A percentile compares a stretch with the other conserved stretches of the same genome.
Conservation (phyloP, 169 alveolate genomes). For the Cyclospora cayetanensis region DNA sequence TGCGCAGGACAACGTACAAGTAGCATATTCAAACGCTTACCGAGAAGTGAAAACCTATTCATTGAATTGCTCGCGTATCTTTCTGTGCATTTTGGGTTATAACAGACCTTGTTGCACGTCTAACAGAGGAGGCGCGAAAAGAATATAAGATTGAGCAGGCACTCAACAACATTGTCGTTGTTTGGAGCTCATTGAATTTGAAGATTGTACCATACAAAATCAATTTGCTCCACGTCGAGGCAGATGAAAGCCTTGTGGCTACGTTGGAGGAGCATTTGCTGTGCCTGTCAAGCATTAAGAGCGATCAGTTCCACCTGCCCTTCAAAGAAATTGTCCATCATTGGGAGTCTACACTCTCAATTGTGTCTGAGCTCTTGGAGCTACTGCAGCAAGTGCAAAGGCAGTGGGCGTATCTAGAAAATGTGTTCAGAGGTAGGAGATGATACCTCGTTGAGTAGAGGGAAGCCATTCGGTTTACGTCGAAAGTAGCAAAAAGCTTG, state of each 20-base stretch:
- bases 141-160: constrained; percentile 79
- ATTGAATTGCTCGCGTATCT: not conserved
- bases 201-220: constrained; percentile 72
- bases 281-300: constrained; percentile 75
- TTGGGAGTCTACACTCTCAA: constrained; percentile 80
- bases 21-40: not conserved
- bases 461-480: constrained; percentile 91
- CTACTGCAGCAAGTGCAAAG: constrained; percentile 76
- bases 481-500: constrained; percentile 58
- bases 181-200: constrained; percentile 64
- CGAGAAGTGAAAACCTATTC: not conserved
- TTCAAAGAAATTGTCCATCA: constrained; percentile 74
- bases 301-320: constrained; percentile 78
- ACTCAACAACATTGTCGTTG: constrained; percentile 73
- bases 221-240: constrained; percentile 64
- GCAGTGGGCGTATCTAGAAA: constrained; percentile 80
- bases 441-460: constrained; percentile 87
- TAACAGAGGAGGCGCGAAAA: constrained; percentile 79
- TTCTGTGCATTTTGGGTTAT: not conserved
- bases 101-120: constrained; percentile 69
- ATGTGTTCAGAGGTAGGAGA: constrained; percentile 81
- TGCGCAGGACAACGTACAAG: not conserved
- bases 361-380: constrained; percentile 77
- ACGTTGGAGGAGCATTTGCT: constrained; percentile 80
- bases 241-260: constrained; percentile 71